Percentiles rank a stretch among this genome's conserved stretches.
Conservation (phyloP, 352 stramenopile genomes). For the Detonula confervacea region DNA sequence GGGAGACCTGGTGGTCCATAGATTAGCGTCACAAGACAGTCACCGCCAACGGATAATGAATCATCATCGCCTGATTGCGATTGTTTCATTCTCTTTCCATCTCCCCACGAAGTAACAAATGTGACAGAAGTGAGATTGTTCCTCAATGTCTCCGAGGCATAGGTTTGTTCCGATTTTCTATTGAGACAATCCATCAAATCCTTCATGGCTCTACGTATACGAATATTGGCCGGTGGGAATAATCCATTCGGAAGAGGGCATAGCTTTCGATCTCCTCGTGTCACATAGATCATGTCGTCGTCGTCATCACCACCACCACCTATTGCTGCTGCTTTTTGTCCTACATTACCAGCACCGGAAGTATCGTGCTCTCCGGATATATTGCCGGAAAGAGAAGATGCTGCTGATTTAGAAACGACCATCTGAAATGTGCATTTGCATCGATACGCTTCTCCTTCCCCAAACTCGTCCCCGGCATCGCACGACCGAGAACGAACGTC, state of each 20-base stretch:
- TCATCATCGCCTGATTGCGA: neutral
- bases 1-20: constrained; percentile 56
- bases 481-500: neutral
- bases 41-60: neutral
- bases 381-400: neutral
- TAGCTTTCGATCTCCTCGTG: constrained; percentile 44
- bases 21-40: constrained; percentile 69
- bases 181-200: constrained; percentile 58
- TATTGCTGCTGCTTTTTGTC: constrained; percentile 5
- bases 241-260: constrained; percentile 38
- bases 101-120: constrained; percentile 69
- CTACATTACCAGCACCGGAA: constrained; percentile 32
- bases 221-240: constrained; percentile 68
- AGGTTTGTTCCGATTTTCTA: constrained; percentile 4
- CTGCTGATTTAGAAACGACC: neutral
- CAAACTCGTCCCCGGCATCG: neutral
- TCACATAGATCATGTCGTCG: constrained; percentile 51
- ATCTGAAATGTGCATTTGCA: constrained; percentile 75
- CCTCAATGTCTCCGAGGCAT: constrained; percentile 19
- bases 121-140: constrained; percentile 59
- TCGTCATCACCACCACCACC: neutral
- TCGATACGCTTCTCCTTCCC: constrained; percentile 57
- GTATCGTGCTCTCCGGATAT: no score
- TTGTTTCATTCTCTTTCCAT: constrained; percentile 10
- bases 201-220: constrained; percentile 68